Evolutionary conservation across 2,329 filamentous ascomycete genomes (phyloP), one percentile per base, ranked within the genome.

Genomic region (Penicillium sp.): DNA sequence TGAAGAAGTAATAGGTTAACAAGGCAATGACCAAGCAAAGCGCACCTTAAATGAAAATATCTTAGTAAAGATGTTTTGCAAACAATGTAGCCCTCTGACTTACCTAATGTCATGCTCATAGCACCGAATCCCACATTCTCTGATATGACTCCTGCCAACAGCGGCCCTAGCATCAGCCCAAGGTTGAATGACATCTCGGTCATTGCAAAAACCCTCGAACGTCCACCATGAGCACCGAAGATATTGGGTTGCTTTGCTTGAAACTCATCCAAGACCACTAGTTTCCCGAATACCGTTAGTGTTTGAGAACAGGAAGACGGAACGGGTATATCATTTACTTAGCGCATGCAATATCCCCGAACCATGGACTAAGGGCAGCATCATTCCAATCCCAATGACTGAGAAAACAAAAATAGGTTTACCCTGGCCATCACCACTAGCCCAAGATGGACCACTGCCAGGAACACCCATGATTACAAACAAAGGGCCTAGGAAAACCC

Each of bases 161-260:
- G 18, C 2, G 67, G 67, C 1, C 67, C 67, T 1, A 67, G 1
- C 33, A 69, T 58, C 41, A 65, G 40, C n/a, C 67, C 69, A 0
- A 63, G 20, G 9, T 53, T 65, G 33, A 61, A 68, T 11, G 58
- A 47, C 1, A 69, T 43, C 43, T 66, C 66, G 1, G 35, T 44
- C 40, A 70, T 53, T 4, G 61, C 64, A 9, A 63, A 66, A 1
- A 56, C 56, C 5, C 68, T 59, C 1, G 65, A 61, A 20, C 57
- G 64, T 2, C 67, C 68, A 14, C 66, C 67, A 35, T 66, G 54
- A 5, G 60, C 43, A 7, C 68, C 68, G 31, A 71, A 71, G 2
- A 69, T 53, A 7, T 55, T 53, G 0, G 63, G 65, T 6, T 66
- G 31, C 25, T 66, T 51, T 0, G 54, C 50, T 56, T 65, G 43